Base-by-base conservation (phyloP, 768 basidiomycete species). In the Phylloporus sp. region DNA sequence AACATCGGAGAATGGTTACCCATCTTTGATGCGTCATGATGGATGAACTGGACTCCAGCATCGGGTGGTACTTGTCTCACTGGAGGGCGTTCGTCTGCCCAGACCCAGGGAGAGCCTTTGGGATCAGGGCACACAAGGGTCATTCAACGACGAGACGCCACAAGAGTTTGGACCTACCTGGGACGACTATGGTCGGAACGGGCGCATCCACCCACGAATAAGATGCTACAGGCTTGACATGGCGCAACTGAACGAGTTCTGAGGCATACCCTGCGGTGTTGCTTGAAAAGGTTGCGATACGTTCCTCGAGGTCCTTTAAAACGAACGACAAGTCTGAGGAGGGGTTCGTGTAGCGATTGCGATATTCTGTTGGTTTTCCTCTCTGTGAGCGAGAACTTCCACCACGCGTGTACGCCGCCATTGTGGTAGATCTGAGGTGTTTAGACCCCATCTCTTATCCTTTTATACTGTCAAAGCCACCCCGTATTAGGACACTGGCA, bases 11-110 rank as follows among this genome's bases (percentile, higher is more conserved):
- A 68, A 63, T 67, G 43, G 66, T 64, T 39, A 8, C 66, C 65
- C 60, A 75, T 66, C 50, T 71, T 71, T 47, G 71, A 76, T 20
- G 73, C 77, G 64, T 88, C 82, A 53, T 85, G 84, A 64, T 90
- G 82, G 18, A 76, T 62, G 54, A 76, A 77, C 26, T 68, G 63
- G 10, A 72, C 28, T 0, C 81, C 84, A 6, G 61, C 66, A 60
- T 89, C 88, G 12, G 71, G 73, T 4, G 75, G 72, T 13, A 88
- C 80, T 7, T 64, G 73, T 57, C 74, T 80, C 2, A 86, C 85
- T 6, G 74, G 59, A 0, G 68, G 80, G 20, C 73, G 60, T 1
- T 69, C 61, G 23, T 79, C 72, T 4, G 62, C 70, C 86, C 85
- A 87, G 47, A 76, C 65, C 18, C 77, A 75, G 0, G 86, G 84